These are phyloP conservation scores for Juglanconis sp. DNA, from an alignment of 2,329 filamentous ascomycete species.

Conservation along the genomic window DNA sequence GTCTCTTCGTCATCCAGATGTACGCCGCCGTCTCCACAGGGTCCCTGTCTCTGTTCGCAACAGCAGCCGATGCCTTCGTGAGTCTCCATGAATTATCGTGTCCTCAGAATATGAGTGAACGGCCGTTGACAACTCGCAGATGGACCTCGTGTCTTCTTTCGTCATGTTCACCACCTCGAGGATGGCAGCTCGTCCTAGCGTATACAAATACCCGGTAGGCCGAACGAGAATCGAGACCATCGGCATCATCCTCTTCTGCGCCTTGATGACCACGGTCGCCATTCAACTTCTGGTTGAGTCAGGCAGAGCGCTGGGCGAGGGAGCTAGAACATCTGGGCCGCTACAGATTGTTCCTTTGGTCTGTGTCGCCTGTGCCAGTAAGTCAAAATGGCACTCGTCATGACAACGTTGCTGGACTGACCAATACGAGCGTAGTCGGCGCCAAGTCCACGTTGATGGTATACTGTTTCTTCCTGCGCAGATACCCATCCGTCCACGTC, in stretches of 20 bases:
- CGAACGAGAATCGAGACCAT: conserved; percentile 62
- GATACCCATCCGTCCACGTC: conserved; percentile 53
- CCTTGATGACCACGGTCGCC: conserved; percentile 64
- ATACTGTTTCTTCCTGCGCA: conserved; percentile 51
- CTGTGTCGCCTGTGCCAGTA: conserved; percentile 53
- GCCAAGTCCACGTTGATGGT: conserved; percentile 50
- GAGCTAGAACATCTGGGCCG: conserved; percentile 37
- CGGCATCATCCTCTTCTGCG: conserved; percentile 64
- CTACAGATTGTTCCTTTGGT: conserved; percentile 53
- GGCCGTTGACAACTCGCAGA: conserved; percentile 31
- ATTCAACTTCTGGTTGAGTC: conserved; percentile 61
- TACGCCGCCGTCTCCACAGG: conserved; percentile 57
- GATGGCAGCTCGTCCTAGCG: conserved; percentile 55
- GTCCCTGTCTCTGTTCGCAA: conserved; percentile 62
- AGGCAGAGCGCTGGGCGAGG: conserved; percentile 45
- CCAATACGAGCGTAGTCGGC: conserved; percentile 35
- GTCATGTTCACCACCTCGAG: conserved; percentile 61
- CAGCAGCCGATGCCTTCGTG: conserved; percentile 62
- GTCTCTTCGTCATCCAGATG: conserved; percentile 54
- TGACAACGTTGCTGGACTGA: neutral
- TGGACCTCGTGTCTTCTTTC: conserved; percentile 62
- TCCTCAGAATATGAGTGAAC: neutral
- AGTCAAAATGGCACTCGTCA: conserved; percentile 22
- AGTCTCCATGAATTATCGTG: conserved; percentile 19
- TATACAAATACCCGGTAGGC: conserved; percentile 62